These are phyloP conservation scores for Bolboschoenus planiculmis DNA, from an alignment of 176 grass and related monocot genomes.

Conservation along the genomic window DNA sequence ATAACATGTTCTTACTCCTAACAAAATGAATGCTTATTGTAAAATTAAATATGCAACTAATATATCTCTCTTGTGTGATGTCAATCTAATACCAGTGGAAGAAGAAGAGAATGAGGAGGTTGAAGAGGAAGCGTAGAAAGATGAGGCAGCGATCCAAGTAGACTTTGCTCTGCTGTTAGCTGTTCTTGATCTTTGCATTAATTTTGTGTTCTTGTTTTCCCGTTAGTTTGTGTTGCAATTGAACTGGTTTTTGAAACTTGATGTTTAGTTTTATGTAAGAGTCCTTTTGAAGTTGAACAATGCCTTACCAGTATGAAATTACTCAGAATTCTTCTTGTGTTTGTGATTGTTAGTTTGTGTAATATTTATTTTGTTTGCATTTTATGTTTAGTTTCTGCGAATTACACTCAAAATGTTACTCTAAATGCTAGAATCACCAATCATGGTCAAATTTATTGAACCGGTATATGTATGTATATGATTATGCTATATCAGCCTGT, in stretches of 20 bases:
- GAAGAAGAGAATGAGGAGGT: slow-evolving; percentile 93
- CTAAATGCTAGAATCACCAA: too few species aligned
- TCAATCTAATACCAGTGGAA: slow-evolving; percentile 49
- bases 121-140: slow-evolving; percentile 89
- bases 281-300: background rate
- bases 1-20: background rate
- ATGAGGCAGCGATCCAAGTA: slow-evolving; percentile 87
- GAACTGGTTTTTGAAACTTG: too few species aligned
- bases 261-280: background rate
- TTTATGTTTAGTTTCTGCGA: too few species aligned
- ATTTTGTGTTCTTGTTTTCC: background rate
- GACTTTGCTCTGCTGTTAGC: background rate
- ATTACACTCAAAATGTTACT: too few species aligned
- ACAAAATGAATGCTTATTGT: too few species aligned
- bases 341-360: background rate
- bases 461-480: too few species aligned
- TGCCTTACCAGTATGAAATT: background rate
- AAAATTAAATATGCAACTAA: background rate
- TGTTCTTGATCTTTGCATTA: background rate
- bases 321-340: background rate
- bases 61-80: background rate
- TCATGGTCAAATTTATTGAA: too few species aligned
- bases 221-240: background rate
- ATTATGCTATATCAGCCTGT: too few species aligned
- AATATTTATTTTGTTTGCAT: too few species aligned